phyloP scores from a whole-genome alignment of 345 rosid species.

The Ceriops decandra region DNA sequence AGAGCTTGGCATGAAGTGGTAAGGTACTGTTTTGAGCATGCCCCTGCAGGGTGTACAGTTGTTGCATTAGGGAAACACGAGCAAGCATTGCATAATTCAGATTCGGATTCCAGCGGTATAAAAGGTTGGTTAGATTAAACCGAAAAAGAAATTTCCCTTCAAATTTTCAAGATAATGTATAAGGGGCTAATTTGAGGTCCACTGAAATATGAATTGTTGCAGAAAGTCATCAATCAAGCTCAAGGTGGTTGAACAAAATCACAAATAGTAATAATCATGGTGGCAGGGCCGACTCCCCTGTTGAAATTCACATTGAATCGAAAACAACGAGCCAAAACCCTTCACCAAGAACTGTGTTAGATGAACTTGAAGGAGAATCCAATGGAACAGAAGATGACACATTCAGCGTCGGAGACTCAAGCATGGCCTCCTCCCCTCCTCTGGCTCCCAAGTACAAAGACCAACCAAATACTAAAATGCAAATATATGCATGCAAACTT shows the following conservation, averaged over 20 bases:
- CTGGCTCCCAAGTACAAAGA: slow-evolving; percentile 30
- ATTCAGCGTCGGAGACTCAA: slow-evolving; percentile 46
- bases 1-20: slow-evolving; percentile 47
- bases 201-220: slow-evolving; percentile 5
- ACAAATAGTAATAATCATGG: neutral
- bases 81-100: slow-evolving; percentile 26
- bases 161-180: neutral
- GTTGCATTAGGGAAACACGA: slow-evolving; percentile 48
- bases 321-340: slow-evolving; percentile 28
- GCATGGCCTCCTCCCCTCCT: slow-evolving; percentile 39
- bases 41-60: slow-evolving; percentile 63
- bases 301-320: slow-evolving; percentile 9
- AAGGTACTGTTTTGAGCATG: slow-evolving; percentile 52
- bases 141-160: neutral
- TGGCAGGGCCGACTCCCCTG: slow-evolving; percentile 19
- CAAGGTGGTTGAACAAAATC: slow-evolving; percentile 25
- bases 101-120: slow-evolving; percentile 22
- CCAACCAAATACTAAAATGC: slow-evolving; percentile 26
- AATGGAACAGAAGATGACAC: slow-evolving; percentile 56
- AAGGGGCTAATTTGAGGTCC: neutral
- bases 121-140: slow-evolving; percentile 37
- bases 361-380: slow-evolving; percentile 49
- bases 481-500: slow-evolving; percentile 43
- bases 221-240: slow-evolving; percentile 30
- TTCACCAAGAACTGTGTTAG: slow-evolving; percentile 60